Evolutionary conservation across 345 rosid genomes (phyloP), one percentile per base, ranked within the genome.

Genomic region (Brassica rapa): DNA sequence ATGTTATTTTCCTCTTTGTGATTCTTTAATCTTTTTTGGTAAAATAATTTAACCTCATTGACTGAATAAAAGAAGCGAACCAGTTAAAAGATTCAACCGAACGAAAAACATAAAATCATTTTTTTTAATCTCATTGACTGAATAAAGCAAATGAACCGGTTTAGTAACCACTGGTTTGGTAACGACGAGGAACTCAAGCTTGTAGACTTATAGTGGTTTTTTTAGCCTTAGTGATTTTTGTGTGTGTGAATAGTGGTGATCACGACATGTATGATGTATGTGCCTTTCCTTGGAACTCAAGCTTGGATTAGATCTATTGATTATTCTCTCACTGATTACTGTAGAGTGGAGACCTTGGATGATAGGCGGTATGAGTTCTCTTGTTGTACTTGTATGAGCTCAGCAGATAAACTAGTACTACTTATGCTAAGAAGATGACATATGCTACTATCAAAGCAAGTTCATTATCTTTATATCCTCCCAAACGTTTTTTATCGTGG

Each of bases 241-340:
- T 65, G 35, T 35, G 9, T 35, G 6, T 1, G 10, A 41, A 71
- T 83, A 90, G 93, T 43, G 91, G 96, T 2, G 93, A 90, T 68
- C 96, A 84, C 53, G 91, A 89, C 79, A 24, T 86, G 41, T 33
- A 33, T 33, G 37, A 33, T 33, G 76, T 0, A 3, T 0, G 68
- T 85, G 8, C 86, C 91, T 1, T 88, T 73, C 65, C 14, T 82
- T 76, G 90, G 85, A 46, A 46, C 91, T 62, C 88, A 88, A 85
- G 88, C 83, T 6, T 91, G 93, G 90, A 86, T 86, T 70, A 76
- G 85, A 77, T 77, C 87, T 3, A 84, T 89, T 9, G 85, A 86
- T 74, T 86, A 86, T 80, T 74, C 90, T 25, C 70, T 86, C 30
- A n/a, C 70, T 11, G 86, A 88, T 24, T 89, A 91, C 21, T 88